These are phyloP conservation scores for Albatrellus ellisii DNA, from an alignment of 768 basidiomycete species.

Conservation along the genomic window DNA sequence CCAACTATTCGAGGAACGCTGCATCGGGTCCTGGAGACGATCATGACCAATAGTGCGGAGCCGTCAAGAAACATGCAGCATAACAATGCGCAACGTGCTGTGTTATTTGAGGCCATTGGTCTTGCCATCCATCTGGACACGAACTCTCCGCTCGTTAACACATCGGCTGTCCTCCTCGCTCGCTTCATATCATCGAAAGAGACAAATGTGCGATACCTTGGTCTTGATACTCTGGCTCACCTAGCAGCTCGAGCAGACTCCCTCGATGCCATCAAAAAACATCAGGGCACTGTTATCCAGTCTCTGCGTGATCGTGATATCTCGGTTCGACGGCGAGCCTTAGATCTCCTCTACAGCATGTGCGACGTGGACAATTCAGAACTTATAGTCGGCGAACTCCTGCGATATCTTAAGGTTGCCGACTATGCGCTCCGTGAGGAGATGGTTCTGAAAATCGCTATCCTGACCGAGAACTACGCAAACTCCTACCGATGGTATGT, in stretches of 20 bases:
- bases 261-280: slow-evolving; percentile 84
- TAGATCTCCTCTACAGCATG: slow-evolving; percentile 98
- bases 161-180: slow-evolving; percentile 83
- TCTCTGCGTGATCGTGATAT: slow-evolving; percentile 96
- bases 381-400: slow-evolving; percentile 86
- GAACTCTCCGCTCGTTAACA: slow-evolving; percentile 76
- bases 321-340: slow-evolving; percentile 83
- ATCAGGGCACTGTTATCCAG: slow-evolving; percentile 90
- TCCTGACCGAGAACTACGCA: slow-evolving; percentile 97
- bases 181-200: slow-evolving; percentile 97
- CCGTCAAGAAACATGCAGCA: slow-evolving; percentile 93
- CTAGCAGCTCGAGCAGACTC: slow-evolving; percentile 90
- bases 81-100: slow-evolving; percentile 95
- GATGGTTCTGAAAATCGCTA: slow-evolving; percentile 98
- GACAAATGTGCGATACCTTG: slow-evolving; percentile 95
- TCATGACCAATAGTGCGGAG: slow-evolving; percentile 87
- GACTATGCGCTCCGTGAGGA: slow-evolving; percentile 96
- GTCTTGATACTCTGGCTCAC: slow-evolving; percentile 97
- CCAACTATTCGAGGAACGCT: slow-evolving; percentile 63
- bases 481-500: slow-evolving; percentile 99
- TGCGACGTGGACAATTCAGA: slow-evolving; percentile 97
- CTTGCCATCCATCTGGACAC: slow-evolving; percentile 94
- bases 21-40: slow-evolving; percentile 73
- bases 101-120: slow-evolving; percentile 96
- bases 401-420: slow-evolving; percentile 89